phyloP scores from a whole-genome alignment of 768 basidiomycete species.

The Psilocybe azurescens region DNA sequence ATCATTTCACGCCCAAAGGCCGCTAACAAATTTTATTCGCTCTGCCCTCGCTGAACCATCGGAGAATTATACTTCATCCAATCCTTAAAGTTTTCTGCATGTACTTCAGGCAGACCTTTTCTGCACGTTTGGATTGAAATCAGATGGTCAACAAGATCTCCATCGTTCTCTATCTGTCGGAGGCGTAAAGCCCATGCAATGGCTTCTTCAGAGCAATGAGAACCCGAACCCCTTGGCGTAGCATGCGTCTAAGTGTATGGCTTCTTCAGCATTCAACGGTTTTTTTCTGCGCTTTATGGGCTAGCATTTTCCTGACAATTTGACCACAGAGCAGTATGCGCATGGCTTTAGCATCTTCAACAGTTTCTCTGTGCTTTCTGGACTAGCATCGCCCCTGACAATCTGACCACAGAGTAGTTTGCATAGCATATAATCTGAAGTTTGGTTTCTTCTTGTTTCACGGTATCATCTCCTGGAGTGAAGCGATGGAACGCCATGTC shows the following conservation, averaged over 20 bases:
- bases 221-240: slow-evolving; percentile 13
- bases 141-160: slow-evolving; percentile 20
- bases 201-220: slow-evolving; percentile 17
- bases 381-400: background rate
- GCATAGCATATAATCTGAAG: background rate
- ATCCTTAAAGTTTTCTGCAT: background rate
- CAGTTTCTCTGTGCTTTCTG: background rate
- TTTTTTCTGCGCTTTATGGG: no score
- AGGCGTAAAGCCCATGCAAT: slow-evolving; percentile 18
- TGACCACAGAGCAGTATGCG: slow-evolving; percentile 1
- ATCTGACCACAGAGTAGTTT: slow-evolving; percentile 8
- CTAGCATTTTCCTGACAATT: background rate
- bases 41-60: background rate
- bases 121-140: slow-evolving; percentile 22
- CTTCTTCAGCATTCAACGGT: slow-evolving; percentile 3
- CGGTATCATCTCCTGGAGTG: background rate
- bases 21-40: background rate
- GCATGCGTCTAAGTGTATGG: background rate
- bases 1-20: slow-evolving; percentile 10
- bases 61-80: background rate
- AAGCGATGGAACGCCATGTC: background rate
- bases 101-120: slow-evolving; percentile 17
- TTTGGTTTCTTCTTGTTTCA: background rate
- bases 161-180: slow-evolving; percentile 16
- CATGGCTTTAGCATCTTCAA: background rate